Evolutionary conservation across 768 basidiomycete genomes (phyloP).

Genomic region (Trichaptum fuscoviolaceum): DNA sequence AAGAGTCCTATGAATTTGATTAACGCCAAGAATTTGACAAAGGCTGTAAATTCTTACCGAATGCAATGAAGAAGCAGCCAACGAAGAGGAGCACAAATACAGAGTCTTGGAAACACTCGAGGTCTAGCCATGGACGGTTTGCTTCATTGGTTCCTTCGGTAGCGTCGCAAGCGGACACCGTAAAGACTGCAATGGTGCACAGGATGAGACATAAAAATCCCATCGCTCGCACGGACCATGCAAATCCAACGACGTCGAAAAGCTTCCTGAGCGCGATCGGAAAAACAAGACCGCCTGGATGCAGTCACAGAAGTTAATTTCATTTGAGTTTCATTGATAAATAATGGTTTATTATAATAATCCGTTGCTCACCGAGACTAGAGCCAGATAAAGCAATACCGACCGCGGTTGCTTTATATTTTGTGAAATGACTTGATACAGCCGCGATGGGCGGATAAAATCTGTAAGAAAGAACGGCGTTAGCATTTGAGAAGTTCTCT

Average conservation of each 20-base stretch:
- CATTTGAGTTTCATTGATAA: background rate
- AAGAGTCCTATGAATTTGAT: slow-evolving; percentile 46
- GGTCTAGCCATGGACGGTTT: slow-evolving; percentile 18
- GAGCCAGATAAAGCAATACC: slow-evolving; percentile 72
- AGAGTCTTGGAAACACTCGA: slow-evolving; percentile 36
- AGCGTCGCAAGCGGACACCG: slow-evolving; percentile 33
- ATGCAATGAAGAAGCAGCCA: slow-evolving; percentile 54
- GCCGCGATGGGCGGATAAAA: slow-evolving; percentile 68
- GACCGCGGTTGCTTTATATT: slow-evolving; percentile 64
- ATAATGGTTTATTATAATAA: background rate
- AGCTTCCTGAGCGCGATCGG: slow-evolving; percentile 58
- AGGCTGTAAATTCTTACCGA: slow-evolving; percentile 39
- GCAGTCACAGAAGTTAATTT: slow-evolving; percentile 4
- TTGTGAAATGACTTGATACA: slow-evolving; percentile 59
- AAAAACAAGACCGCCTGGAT: slow-evolving; percentile 61
- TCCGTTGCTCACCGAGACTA: slow-evolving; percentile 44
- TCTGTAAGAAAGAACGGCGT: slow-evolving; percentile 24
- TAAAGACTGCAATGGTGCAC: slow-evolving; percentile 41
- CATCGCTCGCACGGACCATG: slow-evolving; percentile 56
- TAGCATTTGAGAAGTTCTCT: background rate
- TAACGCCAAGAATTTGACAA: background rate
- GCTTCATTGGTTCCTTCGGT: slow-evolving; percentile 14
- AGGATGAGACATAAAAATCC: slow-evolving; percentile 45
- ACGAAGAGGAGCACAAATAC: slow-evolving; percentile 47
- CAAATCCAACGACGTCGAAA: slow-evolving; percentile 51